Conservation (phyloP, 1,284 basidiomycete genomes). For the Afroboletus lepidellus region DNA sequence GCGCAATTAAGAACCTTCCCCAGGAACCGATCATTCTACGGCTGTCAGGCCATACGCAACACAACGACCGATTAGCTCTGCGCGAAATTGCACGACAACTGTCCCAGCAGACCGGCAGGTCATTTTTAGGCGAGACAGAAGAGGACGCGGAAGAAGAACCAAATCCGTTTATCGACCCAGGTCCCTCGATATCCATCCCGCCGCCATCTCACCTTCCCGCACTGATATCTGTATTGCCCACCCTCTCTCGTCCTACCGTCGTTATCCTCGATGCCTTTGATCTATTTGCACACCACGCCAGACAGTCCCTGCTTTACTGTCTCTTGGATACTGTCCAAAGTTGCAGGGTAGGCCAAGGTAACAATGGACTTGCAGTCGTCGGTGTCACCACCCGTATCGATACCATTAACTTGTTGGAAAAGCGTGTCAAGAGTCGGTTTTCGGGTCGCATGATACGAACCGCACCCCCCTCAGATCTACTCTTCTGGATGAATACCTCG, state of each 20-base stretch:
- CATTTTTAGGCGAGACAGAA: slow-evolving; percentile 47
- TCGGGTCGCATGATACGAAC: slow-evolving; percentile 86
- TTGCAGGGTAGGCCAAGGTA: slow-evolving; percentile 53
- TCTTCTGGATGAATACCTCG: slow-evolving; percentile 53
- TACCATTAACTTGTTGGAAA: slow-evolving; percentile 87
- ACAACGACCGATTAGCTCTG: slow-evolving; percentile 85
- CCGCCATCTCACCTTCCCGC: slow-evolving; percentile 79
- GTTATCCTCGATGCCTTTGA: slow-evolving; percentile 90
- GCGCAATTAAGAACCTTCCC: slow-evolving; percentile 46
- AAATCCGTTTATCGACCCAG: slow-evolving; percentile 41
- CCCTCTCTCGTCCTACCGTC: slow-evolving; percentile 75
- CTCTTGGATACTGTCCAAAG: slow-evolving; percentile 81
- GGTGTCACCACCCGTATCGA: slow-evolving; percentile 84
- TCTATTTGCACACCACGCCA: slow-evolving; percentile 83
- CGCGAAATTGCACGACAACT: slow-evolving; percentile 89
- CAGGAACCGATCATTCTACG: slow-evolving; percentile 69
- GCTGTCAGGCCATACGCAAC: slow-evolving; percentile 83
- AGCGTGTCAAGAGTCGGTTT: slow-evolving; percentile 93
- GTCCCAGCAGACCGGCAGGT: slow-evolving; percentile 61
- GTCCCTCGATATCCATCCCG: slow-evolving; percentile 42
- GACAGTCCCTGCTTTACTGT: slow-evolving; percentile 87
- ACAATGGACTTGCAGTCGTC: slow-evolving; percentile 76
- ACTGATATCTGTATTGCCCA: slow-evolving; percentile 75
- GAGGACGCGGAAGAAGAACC: slow-evolving; percentile 37
- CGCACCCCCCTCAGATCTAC: slow-evolving; percentile 51